Conservation (phyloP, 2,329 filamentous ascomycete genomes). For the Fusarium subtropicale region DNA sequence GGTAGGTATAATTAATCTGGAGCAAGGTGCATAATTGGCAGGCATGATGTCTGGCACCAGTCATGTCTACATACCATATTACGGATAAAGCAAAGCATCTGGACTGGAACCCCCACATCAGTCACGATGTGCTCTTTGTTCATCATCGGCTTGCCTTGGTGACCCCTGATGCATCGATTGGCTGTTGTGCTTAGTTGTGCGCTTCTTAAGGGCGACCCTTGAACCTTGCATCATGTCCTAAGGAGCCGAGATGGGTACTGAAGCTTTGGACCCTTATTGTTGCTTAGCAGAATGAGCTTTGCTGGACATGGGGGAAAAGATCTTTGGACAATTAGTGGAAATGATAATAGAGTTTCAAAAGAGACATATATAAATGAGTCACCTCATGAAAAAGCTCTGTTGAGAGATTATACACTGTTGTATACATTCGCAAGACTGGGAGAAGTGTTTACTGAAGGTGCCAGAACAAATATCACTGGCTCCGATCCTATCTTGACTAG, state of each 20-base stretch:
- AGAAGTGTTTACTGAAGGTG: not conserved
- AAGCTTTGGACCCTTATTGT: constrained; percentile 35
- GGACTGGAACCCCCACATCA: constrained; percentile 27
- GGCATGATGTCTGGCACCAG: not conserved
- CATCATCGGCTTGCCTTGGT: constrained; percentile 7
- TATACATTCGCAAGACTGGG: not conserved
- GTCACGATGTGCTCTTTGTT: constrained; percentile 17
- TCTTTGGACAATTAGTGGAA: not conserved
- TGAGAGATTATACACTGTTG: not conserved
- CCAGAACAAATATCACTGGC: constrained; percentile 5
- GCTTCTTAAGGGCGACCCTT: constrained; percentile 23
- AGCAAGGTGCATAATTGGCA: constrained; percentile 1
- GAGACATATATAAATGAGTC: not conserved
- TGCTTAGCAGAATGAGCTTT: constrained; percentile 13
- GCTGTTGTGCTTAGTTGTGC: constrained; percentile 24
- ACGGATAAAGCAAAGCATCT: not conserved
- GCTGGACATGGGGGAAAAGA: constrained; percentile 23
- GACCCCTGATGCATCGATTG: constrained; percentile 29
- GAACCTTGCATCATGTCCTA: constrained; percentile 35
- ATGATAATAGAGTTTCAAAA: not conserved
- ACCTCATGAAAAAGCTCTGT: not conserved
- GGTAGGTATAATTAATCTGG: constrained; percentile 1
- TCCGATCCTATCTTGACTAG: constrained; percentile 23
- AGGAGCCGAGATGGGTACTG: constrained; percentile 9
- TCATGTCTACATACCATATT: not conserved